These are phyloP conservation scores for Lippia alba DNA, from an alignment of 305 asterid species.

Conservation along the genomic window DNA sequence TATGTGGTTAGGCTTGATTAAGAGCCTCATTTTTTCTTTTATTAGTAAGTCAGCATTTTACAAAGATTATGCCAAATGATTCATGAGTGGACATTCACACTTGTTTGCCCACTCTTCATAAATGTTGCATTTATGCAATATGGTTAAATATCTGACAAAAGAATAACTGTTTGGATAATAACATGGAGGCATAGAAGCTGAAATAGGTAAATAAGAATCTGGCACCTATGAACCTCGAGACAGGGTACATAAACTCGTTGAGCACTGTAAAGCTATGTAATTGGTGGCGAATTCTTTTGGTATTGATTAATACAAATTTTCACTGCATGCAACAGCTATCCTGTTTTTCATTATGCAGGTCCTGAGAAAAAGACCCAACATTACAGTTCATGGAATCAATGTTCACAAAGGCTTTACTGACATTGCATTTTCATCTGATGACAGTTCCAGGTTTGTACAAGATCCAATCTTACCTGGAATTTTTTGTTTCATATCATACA, in stretches of 20 bases:
- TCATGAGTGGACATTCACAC: background rate
- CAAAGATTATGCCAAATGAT: background rate
- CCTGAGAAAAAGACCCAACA: slow-evolving; percentile 67
- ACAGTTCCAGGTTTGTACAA: slow-evolving; percentile 66
- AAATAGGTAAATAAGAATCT: slow-evolving; percentile 13
- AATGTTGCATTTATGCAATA: slow-evolving; percentile 5
- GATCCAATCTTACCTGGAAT: background rate
- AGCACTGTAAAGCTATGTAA: background rate
- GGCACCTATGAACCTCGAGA: slow-evolving; percentile 8
- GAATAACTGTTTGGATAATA: background rate
- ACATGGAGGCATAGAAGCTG: slow-evolving; percentile 6
- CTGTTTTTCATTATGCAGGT: slow-evolving; percentile 58
- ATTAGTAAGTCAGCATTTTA: slow-evolving; percentile 9
- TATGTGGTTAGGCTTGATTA: slow-evolving; percentile 14
- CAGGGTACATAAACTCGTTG: background rate
- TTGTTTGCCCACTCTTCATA: slow-evolving; percentile 1
- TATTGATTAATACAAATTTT: slow-evolving; percentile 2
- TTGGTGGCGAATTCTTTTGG: slow-evolving; percentile 10
- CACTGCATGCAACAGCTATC: slow-evolving; percentile 4
- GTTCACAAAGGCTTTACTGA: slow-evolving; percentile 77
- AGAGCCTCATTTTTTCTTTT: background rate
- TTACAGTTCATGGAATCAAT: slow-evolving; percentile 75
- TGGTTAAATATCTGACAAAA: no score
- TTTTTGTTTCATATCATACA: slow-evolving; percentile 16
- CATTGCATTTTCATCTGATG: slow-evolving; percentile 75